Percentiles rank a stretch among this genome's conserved stretches.
Evolutionary conservation across 2,329 filamentous ascomycete genomes (phyloP).

Genomic region (Hypoxylon sp.): DNA sequence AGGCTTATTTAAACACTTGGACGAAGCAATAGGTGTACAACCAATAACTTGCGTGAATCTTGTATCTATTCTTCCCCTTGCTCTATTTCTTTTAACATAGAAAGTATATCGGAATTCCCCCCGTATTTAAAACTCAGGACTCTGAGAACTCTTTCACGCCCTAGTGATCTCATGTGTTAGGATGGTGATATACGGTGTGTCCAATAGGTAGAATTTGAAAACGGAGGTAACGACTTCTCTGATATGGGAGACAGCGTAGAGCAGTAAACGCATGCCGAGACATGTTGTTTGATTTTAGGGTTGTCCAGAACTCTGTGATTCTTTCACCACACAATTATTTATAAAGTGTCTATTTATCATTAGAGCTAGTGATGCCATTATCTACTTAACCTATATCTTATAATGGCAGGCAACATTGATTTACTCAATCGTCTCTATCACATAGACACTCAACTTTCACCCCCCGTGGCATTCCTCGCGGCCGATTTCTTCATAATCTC

Average conservation of each 20-base stretch:
- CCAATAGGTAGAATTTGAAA: not conserved
- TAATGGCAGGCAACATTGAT: too few relatives aligned
- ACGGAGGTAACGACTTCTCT: too few relatives aligned
- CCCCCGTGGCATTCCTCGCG: not conserved
- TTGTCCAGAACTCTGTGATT: not conserved
- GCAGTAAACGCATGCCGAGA: not conserved
- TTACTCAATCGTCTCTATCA: too few relatives aligned
- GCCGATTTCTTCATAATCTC: not conserved
- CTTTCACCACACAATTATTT: not conserved
- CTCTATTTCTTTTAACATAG: too few relatives aligned
- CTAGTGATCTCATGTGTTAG: not conserved
- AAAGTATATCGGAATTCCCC: too few relatives aligned
- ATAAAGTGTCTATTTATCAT: too few relatives aligned
- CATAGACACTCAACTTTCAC: not conserved
- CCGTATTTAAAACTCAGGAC: not conserved
- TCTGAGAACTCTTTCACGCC: not conserved
- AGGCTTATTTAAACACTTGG: not conserved
- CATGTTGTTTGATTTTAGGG: not conserved
- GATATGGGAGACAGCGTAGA: not conserved
- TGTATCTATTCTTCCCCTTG: not conserved
- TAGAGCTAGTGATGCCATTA: too few relatives aligned
- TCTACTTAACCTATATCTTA: too few relatives aligned
- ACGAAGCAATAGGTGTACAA: too few relatives aligned
- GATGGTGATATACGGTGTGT: not conserved
- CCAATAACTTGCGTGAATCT: not conserved